phyloP scores from a whole-genome alignment of 2,329 filamentous ascomycete genomes.

The Teratosphaeria gauchensis region DNA sequence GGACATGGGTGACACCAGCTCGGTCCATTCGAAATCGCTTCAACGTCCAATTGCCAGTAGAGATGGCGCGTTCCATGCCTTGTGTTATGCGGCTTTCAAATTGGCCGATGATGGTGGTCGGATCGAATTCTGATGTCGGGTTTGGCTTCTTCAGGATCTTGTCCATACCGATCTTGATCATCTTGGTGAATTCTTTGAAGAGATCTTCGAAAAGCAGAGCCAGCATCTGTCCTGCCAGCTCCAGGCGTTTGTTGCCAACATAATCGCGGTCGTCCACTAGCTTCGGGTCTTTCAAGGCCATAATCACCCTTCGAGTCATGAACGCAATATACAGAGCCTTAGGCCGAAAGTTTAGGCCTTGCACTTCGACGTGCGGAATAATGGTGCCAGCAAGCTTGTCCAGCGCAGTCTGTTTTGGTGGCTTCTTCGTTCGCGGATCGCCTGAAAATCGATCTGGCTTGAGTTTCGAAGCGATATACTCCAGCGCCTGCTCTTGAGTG shows the following conservation, averaged over 20 bases:
- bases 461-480: slow-evolving; percentile 79
- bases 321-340: slow-evolving; percentile 94
- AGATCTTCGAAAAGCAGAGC: slow-evolving; percentile 93
- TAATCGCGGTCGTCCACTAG: slow-evolving; percentile 95
- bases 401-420: slow-evolving; percentile 81
- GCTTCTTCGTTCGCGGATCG: slow-evolving; percentile 44
- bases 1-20: slow-evolving; percentile 89
- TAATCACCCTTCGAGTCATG: slow-evolving; percentile 92
- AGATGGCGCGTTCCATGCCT: slow-evolving; percentile 91
- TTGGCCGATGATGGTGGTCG: slow-evolving; percentile 70
- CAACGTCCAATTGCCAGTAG: slow-evolving; percentile 94
- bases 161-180: slow-evolving; percentile 88
- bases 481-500: slow-evolving; percentile 90
- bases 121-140: slow-evolving; percentile 78
- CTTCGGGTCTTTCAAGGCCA: slow-evolving; percentile 82
- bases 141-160: slow-evolving; percentile 93
- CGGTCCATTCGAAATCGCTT: slow-evolving; percentile 99
- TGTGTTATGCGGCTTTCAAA: slow-evolving; percentile 81
- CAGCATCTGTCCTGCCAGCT: slow-evolving; percentile 87
- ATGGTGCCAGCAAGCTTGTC: slow-evolving; percentile 89
- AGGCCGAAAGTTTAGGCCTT: slow-evolving; percentile 87
- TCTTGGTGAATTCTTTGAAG: slow-evolving; percentile 87
- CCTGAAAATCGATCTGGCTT: slow-evolving; percentile 62
- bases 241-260: slow-evolving; percentile 92
- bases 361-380: slow-evolving; percentile 87